Conservation (phyloP, 2,329 filamentous ascomycete genomes). For the Daldinia eschscholtzii region DNA sequence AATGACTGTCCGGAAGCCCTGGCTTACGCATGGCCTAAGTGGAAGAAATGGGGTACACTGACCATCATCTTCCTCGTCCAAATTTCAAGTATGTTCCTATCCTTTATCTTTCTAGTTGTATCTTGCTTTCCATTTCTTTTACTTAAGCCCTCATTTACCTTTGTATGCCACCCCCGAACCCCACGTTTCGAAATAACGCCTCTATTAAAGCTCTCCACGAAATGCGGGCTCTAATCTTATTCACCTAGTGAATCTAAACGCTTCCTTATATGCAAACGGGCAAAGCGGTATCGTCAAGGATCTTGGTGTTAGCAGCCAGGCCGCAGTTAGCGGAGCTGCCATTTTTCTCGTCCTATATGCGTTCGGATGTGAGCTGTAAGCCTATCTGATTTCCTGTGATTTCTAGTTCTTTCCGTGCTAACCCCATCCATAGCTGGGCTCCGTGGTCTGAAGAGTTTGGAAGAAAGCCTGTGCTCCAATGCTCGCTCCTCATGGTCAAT, state of each 20-base stretch:
- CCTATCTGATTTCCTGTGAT: not conserved
- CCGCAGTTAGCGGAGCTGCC: conserved; percentile 61
- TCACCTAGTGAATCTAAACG: conserved; percentile 64
- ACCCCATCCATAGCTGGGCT: conserved; percentile 63
- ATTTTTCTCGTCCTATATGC: conserved; percentile 65
- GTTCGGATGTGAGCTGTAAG: conserved; percentile 69
- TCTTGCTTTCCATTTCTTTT: not conserved
- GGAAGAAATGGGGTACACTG: conserved; percentile 67
- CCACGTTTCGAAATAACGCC: not conserved
- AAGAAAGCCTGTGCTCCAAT: conserved; percentile 64
- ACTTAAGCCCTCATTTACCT: not conserved
- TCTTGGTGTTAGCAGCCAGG: conserved; percentile 61
- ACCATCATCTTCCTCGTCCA: conserved; percentile 65
- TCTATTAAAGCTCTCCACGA: not conserved
- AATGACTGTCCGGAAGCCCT: conserved; percentile 62
- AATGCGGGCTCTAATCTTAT: conserved; percentile 11
- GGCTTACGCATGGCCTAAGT: conserved; percentile 58
- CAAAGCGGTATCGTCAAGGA: conserved; percentile 59
- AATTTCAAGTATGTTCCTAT: conserved; percentile 56
- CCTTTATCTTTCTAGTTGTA: not conserved
- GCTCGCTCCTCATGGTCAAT: conserved; percentile 65
- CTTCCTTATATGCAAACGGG: conserved; percentile 65
- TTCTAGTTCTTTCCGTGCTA: not conserved
- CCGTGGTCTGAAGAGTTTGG: conserved; percentile 68
- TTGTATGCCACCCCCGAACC: not conserved